phyloP scores from a whole-genome alignment of 2,329 filamentous ascomycete genomes.

The Paecilomyces fulvus region DNA sequence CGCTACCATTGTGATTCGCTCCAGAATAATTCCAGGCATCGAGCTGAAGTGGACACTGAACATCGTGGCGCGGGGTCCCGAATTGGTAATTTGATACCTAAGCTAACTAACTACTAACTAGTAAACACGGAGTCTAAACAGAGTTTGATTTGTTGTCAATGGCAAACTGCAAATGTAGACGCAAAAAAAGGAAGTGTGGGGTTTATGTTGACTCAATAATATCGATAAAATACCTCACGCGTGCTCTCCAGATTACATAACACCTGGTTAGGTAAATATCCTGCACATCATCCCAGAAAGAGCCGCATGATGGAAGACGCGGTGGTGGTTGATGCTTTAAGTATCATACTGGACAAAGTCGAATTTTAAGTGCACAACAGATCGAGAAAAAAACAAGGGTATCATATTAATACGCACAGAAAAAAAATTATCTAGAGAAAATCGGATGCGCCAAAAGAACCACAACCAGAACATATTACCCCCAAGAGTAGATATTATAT shows the following conservation, averaged over 20 bases:
- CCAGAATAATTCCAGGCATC: not conserved
- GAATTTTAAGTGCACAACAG: not conserved
- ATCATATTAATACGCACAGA: not conserved
- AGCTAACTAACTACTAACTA: no score
- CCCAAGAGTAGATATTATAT: not conserved
- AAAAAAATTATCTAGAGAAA: not conserved
- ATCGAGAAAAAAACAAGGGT: not conserved
- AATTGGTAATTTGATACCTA: not conserved
- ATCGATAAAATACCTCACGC: no score
- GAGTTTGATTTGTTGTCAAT: not conserved
- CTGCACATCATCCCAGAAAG: no score
- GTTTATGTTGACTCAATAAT: no score
- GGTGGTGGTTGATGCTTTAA: no score
- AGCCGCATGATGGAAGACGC: no score
- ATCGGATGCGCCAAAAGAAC: not conserved
- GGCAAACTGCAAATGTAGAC: not conserved
- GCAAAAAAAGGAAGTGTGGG: no score
- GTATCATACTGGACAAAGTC: no score
- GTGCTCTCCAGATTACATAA: no score
- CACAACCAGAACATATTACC: not conserved
- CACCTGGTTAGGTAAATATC: no score
- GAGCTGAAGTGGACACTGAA: not conserved
- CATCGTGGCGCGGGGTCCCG: not conserved
- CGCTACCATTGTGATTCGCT: not conserved
- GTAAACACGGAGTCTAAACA: not conserved